Conservation (phyloP, 2,329 filamentous ascomycete species). For the Bipolaris cookei region DNA sequence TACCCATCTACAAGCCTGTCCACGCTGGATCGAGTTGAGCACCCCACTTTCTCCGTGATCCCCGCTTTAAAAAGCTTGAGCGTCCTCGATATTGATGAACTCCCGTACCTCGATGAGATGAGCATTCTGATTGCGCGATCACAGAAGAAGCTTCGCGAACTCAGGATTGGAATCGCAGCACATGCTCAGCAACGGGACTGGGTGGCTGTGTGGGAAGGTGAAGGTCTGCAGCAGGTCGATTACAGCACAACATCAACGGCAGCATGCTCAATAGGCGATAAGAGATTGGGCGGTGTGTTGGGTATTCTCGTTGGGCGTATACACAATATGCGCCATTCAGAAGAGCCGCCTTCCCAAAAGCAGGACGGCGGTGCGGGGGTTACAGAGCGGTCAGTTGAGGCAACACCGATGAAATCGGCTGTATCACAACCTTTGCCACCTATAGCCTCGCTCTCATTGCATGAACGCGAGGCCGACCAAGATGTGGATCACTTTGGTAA, state of each 20-base stretch:
- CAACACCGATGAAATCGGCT: conserved; percentile 28
- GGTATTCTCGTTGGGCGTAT: conserved; percentile 72
- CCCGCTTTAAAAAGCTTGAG: conserved; percentile 76
- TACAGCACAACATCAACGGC: conserved; percentile 63
- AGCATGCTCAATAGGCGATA: conserved; percentile 60
- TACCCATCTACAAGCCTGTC: conserved; percentile 35
- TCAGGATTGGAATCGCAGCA: conserved; percentile 73
- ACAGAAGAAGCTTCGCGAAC: conserved; percentile 68
- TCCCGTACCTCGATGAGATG: conserved; percentile 85
- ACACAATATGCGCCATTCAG: conserved; percentile 61
- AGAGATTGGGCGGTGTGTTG: conserved; percentile 70
- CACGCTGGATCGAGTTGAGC: conserved; percentile 67
- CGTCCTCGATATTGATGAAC: conserved; percentile 80
- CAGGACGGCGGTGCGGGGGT: conserved; percentile 13
- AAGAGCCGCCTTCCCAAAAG: conserved; percentile 26
- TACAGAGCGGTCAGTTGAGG: conserved; percentile 24
- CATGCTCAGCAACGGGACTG: conserved; percentile 62
- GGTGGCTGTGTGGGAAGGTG: conserved; percentile 67
- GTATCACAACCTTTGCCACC: conserved; percentile 25
- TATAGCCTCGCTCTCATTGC: conserved; percentile 26
- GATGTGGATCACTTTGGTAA: conserved; percentile 38
- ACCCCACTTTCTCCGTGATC: conserved; percentile 79
- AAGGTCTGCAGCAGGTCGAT: conserved; percentile 68
- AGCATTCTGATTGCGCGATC: conserved; percentile 77
- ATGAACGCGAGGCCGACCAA: conserved; percentile 40